Percentiles rank a stretch among this genome's conserved stretches.
Evolutionary conservation across 2,329 filamentous ascomycete genomes (phyloP).

Genomic region (Colletotrichum caudatum): DNA sequence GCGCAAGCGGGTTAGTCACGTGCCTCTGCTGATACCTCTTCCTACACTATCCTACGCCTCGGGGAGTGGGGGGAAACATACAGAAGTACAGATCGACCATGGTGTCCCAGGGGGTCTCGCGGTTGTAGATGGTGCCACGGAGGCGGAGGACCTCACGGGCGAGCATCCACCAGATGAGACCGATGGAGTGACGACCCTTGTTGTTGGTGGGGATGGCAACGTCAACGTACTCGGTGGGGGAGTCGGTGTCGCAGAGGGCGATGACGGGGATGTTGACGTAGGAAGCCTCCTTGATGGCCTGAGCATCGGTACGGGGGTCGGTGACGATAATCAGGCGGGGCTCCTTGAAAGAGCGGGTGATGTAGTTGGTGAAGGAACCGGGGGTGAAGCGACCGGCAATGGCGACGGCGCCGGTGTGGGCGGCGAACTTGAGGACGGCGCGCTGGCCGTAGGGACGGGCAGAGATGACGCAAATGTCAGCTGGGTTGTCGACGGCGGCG

Average conservation of each 20-base stretch:
- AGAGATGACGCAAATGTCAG: slow-evolving; percentile 99
- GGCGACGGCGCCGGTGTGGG: slow-evolving; percentile 96
- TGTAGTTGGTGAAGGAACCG: slow-evolving; percentile 99
- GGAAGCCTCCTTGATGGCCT: slow-evolving; percentile 99
- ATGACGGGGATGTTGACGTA: slow-evolving; percentile 99
- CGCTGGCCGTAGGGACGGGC: slow-evolving; percentile 99
- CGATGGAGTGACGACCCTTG: slow-evolving; percentile 99
- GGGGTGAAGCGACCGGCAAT: slow-evolving; percentile 99
- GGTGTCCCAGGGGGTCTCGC: slow-evolving; percentile 98
- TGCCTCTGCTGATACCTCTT: background rate
- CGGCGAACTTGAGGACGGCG: slow-evolving; percentile 99
- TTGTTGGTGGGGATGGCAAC: slow-evolving; percentile 99
- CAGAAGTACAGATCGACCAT: slow-evolving; percentile 99
- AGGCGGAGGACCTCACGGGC: slow-evolving; percentile 99
- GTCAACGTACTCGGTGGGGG: slow-evolving; percentile 99
- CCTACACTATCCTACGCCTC: background rate
- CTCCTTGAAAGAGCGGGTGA: slow-evolving; percentile 99
- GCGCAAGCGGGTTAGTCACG: slow-evolving; percentile 22
- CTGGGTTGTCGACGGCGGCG: slow-evolving; percentile 98
- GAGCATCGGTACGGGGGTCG: slow-evolving; percentile 98
- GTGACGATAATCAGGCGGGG: slow-evolving; percentile 99
- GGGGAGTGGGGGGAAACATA: slow-evolving; percentile 55
- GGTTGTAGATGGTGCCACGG: slow-evolving; percentile 94
- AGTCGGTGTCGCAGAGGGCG: slow-evolving; percentile 98
- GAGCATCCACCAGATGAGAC: slow-evolving; percentile 99